These are phyloP conservation scores for Nakaseomyces kungkrabaensis DNA, from an alignment of 1,139 yeast genomes.

Conservation along the genomic window DNA sequence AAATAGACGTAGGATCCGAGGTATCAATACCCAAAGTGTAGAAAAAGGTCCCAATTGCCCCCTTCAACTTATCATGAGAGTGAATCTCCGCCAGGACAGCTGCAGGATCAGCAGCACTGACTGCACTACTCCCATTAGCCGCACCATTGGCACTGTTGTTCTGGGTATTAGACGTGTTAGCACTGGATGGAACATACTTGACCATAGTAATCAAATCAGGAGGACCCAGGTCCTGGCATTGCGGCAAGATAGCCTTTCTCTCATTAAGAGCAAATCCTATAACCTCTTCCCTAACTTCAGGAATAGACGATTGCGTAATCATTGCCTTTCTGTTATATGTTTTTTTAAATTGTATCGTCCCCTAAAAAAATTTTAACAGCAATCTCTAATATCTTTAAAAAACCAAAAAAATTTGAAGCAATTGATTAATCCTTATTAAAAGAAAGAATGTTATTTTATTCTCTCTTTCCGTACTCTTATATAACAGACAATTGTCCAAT, in stretches of 20 bases:
- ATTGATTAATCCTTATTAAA: no score
- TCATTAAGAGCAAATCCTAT: conserved; percentile 43
- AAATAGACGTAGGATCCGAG: conserved; percentile 55
- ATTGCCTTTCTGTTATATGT: conserved; percentile 7
- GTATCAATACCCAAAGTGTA: conserved; percentile 52
- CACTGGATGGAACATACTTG: conserved; percentile 30
- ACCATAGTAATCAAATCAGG: conserved; percentile 77
- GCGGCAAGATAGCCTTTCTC: conserved; percentile 37
- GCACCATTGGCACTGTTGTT: conserved; percentile 6
- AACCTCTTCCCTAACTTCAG: conserved; percentile 43
- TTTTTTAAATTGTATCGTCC: not conserved
- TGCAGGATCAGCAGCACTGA: conserved; percentile 8
- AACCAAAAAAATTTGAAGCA: no score
- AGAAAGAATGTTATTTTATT: not conserved
- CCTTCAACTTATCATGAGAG: conserved; percentile 25
- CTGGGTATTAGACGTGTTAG: conserved; percentile 4
- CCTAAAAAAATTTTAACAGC: not conserved
- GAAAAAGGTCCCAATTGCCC: conserved; percentile 33
- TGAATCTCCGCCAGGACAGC: conserved; percentile 18
- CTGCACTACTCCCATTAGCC: not conserved
- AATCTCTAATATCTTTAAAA: no score
- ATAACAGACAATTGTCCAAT: no score
- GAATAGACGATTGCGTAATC: conserved; percentile 42
- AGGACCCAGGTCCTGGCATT: conserved; percentile 65
- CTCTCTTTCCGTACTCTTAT: not conserved